Evolutionary conservation across 768 basidiomycete species (phyloP), one percentile per base, ranked within the genome.

Genomic region (Pisolithus orientalis): DNA sequence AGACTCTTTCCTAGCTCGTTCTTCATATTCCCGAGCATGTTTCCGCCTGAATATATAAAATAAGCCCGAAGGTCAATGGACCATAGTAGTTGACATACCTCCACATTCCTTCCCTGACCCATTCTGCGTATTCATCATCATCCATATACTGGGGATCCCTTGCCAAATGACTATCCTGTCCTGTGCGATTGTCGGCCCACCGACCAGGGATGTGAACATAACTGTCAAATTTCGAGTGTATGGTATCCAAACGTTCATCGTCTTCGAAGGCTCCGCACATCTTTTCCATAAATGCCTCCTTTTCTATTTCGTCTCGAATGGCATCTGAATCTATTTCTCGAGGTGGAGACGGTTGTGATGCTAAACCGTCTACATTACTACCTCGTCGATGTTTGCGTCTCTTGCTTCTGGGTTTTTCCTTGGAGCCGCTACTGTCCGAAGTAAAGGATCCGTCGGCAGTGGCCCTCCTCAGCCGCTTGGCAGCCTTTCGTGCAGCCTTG

Each of bases 51-150:
- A 39, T 16, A 50, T 1, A 51, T 29, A 40, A 50, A 42, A 50
- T 51, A 45, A 52, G 37, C 11, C 21, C n/a, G 11, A 17, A n/a
- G 11, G 44, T 2, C 40, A 42, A 48, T 46, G 17, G 44, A 53
- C 46, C 49, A 53, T 47, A 42, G 39, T 28, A 39, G 29, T 13
- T n/a, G 27, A 68, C 80, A 39, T 54, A 84, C 80, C 82, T 79
- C 74, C 89, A 93, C 88, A 96, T 94, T 44, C 90, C 90, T 25
- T 77, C 69, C 56, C 93, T 73, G 47, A 95, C 72, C 87, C 89
- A 94, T 59, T 91, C 89, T 1, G 86, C 80, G 58, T 95, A 95
- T 54, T 90, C 85, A 58, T 94, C 87, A 7, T 94, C 91, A 54
- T 85, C 84, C 86, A 94, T 86, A 45, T 64, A 57, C 44, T 60